Evolutionary conservation across 2,329 filamentous ascomycete species (phyloP), one percentile per base, ranked within the genome.

Genomic region (Cryphonectria parasitica): DNA sequence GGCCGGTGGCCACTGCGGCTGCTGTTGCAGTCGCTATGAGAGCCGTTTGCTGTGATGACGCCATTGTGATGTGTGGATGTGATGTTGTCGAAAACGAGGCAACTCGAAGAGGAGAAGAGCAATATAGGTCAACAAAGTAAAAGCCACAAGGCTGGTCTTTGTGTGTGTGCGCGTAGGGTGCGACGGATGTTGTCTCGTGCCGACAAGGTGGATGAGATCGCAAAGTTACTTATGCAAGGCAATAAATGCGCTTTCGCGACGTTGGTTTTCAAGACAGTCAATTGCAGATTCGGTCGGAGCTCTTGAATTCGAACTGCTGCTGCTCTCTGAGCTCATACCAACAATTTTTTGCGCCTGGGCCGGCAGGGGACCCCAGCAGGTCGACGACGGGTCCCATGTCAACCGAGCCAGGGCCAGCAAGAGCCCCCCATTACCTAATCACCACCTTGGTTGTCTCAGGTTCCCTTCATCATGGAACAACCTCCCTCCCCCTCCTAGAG

Each of bases 21-120:
- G 89, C 85, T 70, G 87, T 87, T 79, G 88, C 87, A 79, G 88
- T 89, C 80, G 88, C 85, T 78, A 90, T 78, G 74, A 77, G 86
- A 77, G 87, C 87, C 77, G 88, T 84, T 56, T 68, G 63, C 74
- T 86, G 87, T 80, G 88, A 85, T 80, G 87, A 87, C 80, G 89
- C 85, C 79, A 88, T 80, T 75, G 84, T 88, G 82, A 84, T 73
- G 84, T 81, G 79, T 86, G 84, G 74, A 87, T 64, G 34, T 69
- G 56, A 54, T 71, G 36, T 10, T 56, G 54, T 31, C 34, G 54
- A 17, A 34, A 28, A 58, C 25, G 25, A 58, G 15, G 54, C 8
- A 58, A 31, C n/a, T 36, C 22, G 5, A 43, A 61, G n/a, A 64
- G 22, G 22, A 65, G 15, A 13, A n/a, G 36, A 31, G 45, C 39